Evolutionary conservation across 495 filamentous ascomycete genomes (phyloP), one percentile per base, ranked within the genome.

Genomic region (Annulohypoxylon stygium): DNA sequence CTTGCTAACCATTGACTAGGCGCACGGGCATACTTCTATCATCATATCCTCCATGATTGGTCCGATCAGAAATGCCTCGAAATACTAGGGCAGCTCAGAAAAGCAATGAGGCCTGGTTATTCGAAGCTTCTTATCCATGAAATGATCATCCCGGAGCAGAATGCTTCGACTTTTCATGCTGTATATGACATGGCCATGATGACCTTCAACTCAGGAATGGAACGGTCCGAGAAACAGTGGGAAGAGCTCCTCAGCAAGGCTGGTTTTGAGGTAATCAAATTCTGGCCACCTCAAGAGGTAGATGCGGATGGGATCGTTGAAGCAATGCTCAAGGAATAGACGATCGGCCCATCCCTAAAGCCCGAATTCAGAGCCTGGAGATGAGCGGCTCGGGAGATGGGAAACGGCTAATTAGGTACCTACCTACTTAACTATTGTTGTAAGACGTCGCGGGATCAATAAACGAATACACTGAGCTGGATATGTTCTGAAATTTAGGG

Each of bases 31-130:
- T 89, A 88, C 71, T 82, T 83, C 65, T 76, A 86, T 39, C 84
- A 86, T 23, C 75, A 81, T n/a, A 80, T 88, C 2, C 75, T 89
- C 0, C 86, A 89, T 57, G 84, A 89, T 70, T 88, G 34, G 61
- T 68, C 79, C 14, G 83, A 85, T 55, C 65, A 73, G 2, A 71
- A 79, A 30, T 81, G 73, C 45, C 10, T 71, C 2, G 48, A 68
- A 4, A 86, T 85, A 36, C 71, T 85, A 4, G 50, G 65, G n/a
- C 72, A 78, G 6, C 65, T 79, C 25, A 69, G 60, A 12, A 51
- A 63, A n/a, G 84, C 83, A 0, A 87, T 88, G 85, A 78, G 67
- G 1, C 78, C 81, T 0, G 84, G 81, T 0, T 75, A 81, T 10
- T 87, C 85, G 0, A 80, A 82, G 39, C 43, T 88, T 2, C 68